These are phyloP conservation scores for Solanum chilense DNA, from an alignment of 257 asterid species.

Conservation along the genomic window DNA sequence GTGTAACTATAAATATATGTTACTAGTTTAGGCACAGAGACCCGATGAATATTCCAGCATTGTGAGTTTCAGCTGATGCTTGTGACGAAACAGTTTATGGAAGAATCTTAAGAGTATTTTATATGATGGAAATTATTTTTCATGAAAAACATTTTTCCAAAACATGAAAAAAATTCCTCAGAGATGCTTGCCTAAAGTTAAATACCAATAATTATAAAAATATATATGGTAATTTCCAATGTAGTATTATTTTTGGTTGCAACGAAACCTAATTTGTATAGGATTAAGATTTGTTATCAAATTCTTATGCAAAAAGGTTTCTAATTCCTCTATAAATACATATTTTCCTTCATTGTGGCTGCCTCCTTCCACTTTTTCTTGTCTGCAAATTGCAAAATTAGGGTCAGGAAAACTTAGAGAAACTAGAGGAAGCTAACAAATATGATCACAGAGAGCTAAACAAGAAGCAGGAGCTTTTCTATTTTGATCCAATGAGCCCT, in stretches of 20 bases:
- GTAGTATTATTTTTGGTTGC: not conserved
- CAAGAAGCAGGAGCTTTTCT: constrained; percentile 93
- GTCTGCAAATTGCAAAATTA: not conserved
- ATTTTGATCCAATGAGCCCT: constrained; percentile 86
- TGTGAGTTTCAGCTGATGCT: not conserved
- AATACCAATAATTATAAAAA: not conserved
- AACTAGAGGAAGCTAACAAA: constrained; percentile 87
- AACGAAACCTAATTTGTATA: not conserved
- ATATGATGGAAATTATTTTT: not conserved
- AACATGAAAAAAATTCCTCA: not conserved
- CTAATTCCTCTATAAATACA: not conserved
- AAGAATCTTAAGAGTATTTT: not conserved
- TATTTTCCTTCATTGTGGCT: not conserved
- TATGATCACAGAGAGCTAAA: constrained; percentile 88
- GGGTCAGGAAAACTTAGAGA: constrained; percentile 56
- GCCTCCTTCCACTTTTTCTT: not conserved
- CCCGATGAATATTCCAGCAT: not conserved
- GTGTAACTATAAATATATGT: constrained; percentile 22
- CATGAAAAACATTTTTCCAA: not conserved
- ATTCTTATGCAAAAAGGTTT: not conserved
- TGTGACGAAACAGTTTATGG: not conserved
- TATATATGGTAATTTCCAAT: not conserved
- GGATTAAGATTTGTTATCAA: not conserved
- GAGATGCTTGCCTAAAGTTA: not conserved
- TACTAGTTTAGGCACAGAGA: not conserved